phyloP scores from a whole-genome alignment of 108 stramenopile genomes.

The Schizochytrium sp. region DNA sequence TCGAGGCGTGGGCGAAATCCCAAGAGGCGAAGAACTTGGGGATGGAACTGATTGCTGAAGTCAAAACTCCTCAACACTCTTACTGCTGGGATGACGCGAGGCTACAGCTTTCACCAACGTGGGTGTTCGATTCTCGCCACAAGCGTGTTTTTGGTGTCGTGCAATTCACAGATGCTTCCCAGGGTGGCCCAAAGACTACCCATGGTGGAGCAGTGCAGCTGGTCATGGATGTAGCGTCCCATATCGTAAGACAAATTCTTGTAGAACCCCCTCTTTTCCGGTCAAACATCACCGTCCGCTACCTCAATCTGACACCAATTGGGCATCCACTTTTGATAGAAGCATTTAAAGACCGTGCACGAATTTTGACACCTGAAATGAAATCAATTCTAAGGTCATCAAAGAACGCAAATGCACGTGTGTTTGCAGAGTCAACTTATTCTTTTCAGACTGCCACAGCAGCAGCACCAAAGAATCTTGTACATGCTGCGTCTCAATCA shows the following conservation, averaged over 20 bases:
- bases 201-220: conserved; percentile 34
- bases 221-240: neutral
- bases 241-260: neutral
- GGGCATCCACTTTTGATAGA: neutral
- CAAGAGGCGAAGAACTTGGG: neutral
- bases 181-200: neutral
- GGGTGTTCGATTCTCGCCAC: neutral
- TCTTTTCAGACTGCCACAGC: neutral
- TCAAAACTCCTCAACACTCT: neutral
- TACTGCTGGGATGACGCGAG: conserved; percentile 42
- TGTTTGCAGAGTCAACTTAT: neutral
- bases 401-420: neutral
- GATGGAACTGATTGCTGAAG: neutral
- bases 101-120: neutral
- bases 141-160: neutral
- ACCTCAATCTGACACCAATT: conserved; percentile 9
- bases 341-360: neutral
- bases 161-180: conserved; percentile 27
- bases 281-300: neutral
- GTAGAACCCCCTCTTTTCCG: neutral
- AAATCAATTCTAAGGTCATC: neutral
- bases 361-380: neutral
- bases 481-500: too few relatives aligned
- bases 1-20: neutral
- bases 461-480: too few relatives aligned